Base-by-base conservation (phyloP, 495 filamentous ascomycete genomes). In the Penicillium soppii region DNA sequence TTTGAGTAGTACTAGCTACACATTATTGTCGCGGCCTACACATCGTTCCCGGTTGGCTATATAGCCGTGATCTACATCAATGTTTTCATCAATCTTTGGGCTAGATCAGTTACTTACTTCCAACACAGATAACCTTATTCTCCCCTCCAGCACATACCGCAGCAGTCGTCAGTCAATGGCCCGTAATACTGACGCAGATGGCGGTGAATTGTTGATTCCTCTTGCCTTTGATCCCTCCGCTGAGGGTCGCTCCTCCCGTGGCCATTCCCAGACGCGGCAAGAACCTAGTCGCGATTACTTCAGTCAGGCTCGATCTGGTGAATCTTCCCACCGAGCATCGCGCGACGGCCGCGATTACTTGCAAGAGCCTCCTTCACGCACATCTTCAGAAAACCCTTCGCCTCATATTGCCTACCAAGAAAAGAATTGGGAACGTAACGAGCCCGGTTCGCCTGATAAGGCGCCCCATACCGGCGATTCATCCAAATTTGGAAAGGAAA, bases 401-500 rank as follows among this genome's bases (percentile, higher is more conserved):
- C 89, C 91, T 27, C 91, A 97, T 68, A 95, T 96, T 62, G 89
- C 90, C 30, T 95, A 89, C 65, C 91, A 95, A 65, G 90, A 95
- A 60, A 92, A 91, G 62, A 84, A 84, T 0, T 81, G 89, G 39
- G 82, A 89, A 58, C 58, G 67, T 6, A 69, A 67, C 4, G 70
- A 74, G 3, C 52, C 62, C 3, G 76, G 76, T 23, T 56, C 69
- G 2, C 50, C 39, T 38, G 66, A 55, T 75, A 89, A 36, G 80
- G 87, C 92, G 29, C 87, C 84, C 5, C 86, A 84, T 61, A 79
- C 71, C 39, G 39, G 40, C 20, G 52, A 58, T 16, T 41, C 44
- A 12, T 87, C 3, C 84, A 86, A 68, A 77, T 73, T 48, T 87
- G 83, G 70, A 84, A 81, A 70, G 47, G 66, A 80, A 0, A 68